Percentiles rank a stretch among this genome's conserved stretches.
These are phyloP conservation scores for Scutellaria baicalensis DNA, from an alignment of 257 asterid species.

Conservation along the genomic window DNA sequence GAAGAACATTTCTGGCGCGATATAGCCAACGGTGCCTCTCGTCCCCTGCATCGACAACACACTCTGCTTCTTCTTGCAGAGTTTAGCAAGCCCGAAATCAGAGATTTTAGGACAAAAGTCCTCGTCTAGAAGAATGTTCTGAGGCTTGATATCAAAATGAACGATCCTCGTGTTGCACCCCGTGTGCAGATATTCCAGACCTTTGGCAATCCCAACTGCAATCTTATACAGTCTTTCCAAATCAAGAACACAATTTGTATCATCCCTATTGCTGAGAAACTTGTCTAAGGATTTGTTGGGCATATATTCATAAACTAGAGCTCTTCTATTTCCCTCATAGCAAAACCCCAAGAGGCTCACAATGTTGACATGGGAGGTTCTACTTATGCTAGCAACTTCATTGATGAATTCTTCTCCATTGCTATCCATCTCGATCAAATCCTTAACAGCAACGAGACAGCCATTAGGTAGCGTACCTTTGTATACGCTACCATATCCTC, in stretches of 20 bases:
- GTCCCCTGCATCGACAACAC: constrained; percentile 23
- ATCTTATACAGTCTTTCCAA: constrained; percentile 25
- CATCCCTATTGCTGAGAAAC: constrained; percentile 17
- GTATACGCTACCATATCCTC: constrained; percentile 20
- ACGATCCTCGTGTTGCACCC: constrained; percentile 49
- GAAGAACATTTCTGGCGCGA: constrained; percentile 45
- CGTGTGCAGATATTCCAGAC: constrained; percentile 52
- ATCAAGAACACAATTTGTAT: not conserved
- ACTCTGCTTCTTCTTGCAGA: constrained; percentile 33
- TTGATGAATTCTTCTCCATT: constrained; percentile 10
- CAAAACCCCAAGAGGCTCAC: constrained; percentile 11
- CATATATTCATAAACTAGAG: constrained; percentile 10
- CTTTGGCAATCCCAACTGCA: constrained; percentile 41
- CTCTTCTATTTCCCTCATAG: not conserved
- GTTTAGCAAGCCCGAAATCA: constrained; percentile 47
- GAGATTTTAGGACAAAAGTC: constrained; percentile 47
- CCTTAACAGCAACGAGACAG: not conserved
- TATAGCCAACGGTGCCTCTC: constrained; percentile 47
- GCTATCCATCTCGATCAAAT: not conserved
- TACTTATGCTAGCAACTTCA: constrained; percentile 10
- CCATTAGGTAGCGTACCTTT: not conserved
- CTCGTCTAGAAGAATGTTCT: constrained; percentile 47
- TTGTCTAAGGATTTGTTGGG: constrained; percentile 37
- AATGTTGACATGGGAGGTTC: constrained; percentile 9
- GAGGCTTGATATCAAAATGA: constrained; percentile 72